phyloP scores from a whole-genome alignment of 257 asterid species.

The Coffea canephora region DNA sequence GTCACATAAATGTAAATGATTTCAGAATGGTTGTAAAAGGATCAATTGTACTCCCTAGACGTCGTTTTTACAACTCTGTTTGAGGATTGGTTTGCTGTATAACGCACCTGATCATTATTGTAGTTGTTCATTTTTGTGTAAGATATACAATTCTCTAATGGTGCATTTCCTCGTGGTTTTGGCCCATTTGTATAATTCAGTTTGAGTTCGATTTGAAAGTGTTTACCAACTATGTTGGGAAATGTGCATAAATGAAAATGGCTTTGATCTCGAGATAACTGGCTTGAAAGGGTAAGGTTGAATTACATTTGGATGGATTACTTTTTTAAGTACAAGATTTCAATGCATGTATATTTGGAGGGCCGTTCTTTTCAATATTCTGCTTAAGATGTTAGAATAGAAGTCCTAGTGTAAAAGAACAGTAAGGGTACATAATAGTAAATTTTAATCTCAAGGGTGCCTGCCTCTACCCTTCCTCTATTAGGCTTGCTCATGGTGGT shows the following conservation, averaged over 20 bases:
- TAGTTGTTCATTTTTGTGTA: slow-evolving; percentile 2
- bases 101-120: background rate
- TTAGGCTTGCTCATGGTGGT: too few species aligned
- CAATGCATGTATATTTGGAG: too few species aligned
- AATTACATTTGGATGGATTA: too few species aligned
- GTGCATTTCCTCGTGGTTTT: background rate
- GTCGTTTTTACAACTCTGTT: background rate
- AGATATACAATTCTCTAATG: background rate
- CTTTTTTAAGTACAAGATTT: too few species aligned
- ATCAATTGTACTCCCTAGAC: background rate
- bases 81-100: background rate
- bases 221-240: background rate
- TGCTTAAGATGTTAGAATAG: too few species aligned
- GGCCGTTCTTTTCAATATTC: too few species aligned
- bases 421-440: too few species aligned
- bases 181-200: background rate
- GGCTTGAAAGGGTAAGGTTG: background rate
- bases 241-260: too few species aligned
- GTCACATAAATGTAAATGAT: slow-evolving; percentile 1
- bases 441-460: too few species aligned
- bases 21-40: background rate
- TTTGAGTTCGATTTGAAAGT: background rate
- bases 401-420: too few species aligned
- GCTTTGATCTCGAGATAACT: too few species aligned
- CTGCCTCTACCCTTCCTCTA: too few species aligned